phyloP scores from a whole-genome alignment of 495 filamentous ascomycete genomes.

The Xanthoparmelia taractica region DNA sequence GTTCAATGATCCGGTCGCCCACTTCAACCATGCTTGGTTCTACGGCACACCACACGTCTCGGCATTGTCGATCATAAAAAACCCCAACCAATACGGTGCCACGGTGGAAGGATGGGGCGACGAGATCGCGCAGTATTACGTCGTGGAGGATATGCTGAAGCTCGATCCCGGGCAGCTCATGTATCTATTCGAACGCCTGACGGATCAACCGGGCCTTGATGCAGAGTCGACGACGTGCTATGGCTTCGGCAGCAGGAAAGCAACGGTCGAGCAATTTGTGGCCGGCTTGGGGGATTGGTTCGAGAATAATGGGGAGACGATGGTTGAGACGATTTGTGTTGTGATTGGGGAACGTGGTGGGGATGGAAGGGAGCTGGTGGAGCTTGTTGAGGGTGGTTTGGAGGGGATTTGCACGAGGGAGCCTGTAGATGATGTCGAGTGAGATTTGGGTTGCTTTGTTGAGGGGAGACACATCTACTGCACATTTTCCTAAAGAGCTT shows the following conservation, averaged over 20 bases:
- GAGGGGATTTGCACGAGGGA: constrained; percentile 20
- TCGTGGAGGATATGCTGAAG: constrained; percentile 61
- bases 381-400: constrained; percentile 15
- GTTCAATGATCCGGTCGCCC: constrained; percentile 33
- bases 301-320: constrained; percentile 56
- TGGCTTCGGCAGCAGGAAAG: constrained; percentile 34
- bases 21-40: constrained; percentile 16
- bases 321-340: constrained; percentile 41
- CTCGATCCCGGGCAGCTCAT: constrained; percentile 52
- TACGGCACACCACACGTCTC: constrained; percentile 25
- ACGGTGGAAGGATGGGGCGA: constrained; percentile 53
- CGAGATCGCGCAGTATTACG: constrained; percentile 54
- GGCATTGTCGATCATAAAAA: constrained; percentile 19
- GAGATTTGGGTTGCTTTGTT: background rate
- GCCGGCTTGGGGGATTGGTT: constrained; percentile 52
- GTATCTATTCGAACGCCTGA: constrained; percentile 47
- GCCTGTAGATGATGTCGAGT: background rate
- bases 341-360: constrained; percentile 41
- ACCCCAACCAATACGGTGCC: constrained; percentile 37
- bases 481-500: background rate
- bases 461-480: background rate
- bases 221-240: constrained; percentile 4
- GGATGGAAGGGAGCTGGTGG: constrained; percentile 23
- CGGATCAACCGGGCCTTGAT: constrained; percentile 15
- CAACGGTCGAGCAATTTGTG: constrained; percentile 48